Conservation (phyloP, 805 yeast species). For the Saccharomyces eubayanus region DNA sequence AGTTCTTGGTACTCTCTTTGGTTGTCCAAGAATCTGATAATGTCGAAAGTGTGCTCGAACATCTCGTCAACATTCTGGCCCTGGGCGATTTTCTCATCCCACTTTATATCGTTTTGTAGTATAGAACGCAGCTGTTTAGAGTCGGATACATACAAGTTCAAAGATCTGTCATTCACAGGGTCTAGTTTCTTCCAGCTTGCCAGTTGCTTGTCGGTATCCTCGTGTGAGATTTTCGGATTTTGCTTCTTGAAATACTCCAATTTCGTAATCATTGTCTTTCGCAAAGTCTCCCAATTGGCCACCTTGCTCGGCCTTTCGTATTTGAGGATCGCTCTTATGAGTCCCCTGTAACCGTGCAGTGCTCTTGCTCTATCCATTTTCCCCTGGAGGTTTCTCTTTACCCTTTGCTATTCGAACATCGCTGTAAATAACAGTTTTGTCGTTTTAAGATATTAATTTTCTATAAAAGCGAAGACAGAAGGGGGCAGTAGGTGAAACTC, state of each 20-base stretch:
- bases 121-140: background rate
- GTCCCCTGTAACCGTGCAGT: background rate
- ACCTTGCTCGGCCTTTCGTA: background rate
- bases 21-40: constrained; percentile 52
- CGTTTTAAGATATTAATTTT: background rate
- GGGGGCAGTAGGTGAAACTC: background rate
- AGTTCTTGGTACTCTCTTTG: constrained; percentile 75
- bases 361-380: background rate
- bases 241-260: background rate
- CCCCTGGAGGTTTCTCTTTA: background rate
- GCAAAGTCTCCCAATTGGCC: background rate
- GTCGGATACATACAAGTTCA: background rate
- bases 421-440: background rate
- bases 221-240: background rate
- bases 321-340: background rate
- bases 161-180: background rate
- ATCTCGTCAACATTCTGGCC: background rate
- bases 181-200: background rate
- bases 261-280: background rate
- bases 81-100: background rate
- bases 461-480: background rate
- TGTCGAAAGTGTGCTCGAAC: constrained; percentile 43
- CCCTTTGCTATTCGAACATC: background rate
- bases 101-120: background rate
- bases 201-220: background rate